A percentile compares a stretch with the other conserved stretches of the same genome.
Conservation (phyloP, 306 rosid species). For the Crotalaria pallida region DNA sequence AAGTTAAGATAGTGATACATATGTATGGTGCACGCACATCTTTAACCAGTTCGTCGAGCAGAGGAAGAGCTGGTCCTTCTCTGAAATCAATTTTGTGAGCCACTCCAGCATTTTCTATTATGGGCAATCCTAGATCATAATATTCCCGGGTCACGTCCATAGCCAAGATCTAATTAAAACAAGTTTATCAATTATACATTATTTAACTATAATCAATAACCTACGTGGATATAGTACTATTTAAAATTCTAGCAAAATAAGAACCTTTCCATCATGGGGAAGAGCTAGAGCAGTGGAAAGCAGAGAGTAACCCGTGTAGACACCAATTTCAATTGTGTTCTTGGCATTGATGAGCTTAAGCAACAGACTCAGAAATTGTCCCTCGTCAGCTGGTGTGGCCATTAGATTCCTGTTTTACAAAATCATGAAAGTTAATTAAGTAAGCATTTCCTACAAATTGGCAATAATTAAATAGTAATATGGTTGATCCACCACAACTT, state of each 20-base stretch:
- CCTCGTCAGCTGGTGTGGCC: slow-evolving; percentile 87
- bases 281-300: slow-evolving; percentile 87
- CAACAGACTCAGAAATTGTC: slow-evolving; percentile 71
- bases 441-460: not conserved
- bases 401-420: slow-evolving; percentile 57
- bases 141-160: slow-evolving; percentile 76
- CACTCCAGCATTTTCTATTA: slow-evolving; percentile 72
- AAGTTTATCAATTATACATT: not conserved
- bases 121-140: slow-evolving; percentile 71
- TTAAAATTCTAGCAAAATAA: not conserved
- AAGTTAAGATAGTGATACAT: not conserved
- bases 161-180: slow-evolving; percentile 61
- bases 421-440: not conserved
- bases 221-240: not conserved
- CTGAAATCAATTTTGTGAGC: slow-evolving; percentile 80
- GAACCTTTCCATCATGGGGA: slow-evolving; percentile 79
- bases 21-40: slow-evolving; percentile 36
- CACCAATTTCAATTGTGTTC: slow-evolving; percentile 90
- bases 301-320: slow-evolving; percentile 85
- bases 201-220: too few relatives aligned
- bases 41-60: slow-evolving; percentile 53
- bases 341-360: slow-evolving; percentile 76
- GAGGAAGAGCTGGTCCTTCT: slow-evolving; percentile 88
- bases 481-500: too few relatives aligned
- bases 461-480: too few relatives aligned